These are phyloP conservation scores for Saccharum officinarum DNA, from an alignment of 176 grass and related monocot genomes.

Conservation along the genomic window DNA sequence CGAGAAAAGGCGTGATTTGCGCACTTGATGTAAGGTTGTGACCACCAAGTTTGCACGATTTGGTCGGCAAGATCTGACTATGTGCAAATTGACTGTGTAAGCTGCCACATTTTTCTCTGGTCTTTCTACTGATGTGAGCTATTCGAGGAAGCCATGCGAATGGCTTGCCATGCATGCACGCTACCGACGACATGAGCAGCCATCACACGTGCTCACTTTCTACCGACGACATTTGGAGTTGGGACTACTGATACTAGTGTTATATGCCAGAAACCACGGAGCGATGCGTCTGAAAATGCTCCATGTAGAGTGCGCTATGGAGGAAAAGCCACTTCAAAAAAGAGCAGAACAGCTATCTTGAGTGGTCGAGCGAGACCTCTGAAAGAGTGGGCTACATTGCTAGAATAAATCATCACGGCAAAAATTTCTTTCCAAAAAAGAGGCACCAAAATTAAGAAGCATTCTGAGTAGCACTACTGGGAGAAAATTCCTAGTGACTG, in stretches of 20 bases:
- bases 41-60: background rate
- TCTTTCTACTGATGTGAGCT: background rate
- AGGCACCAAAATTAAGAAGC: background rate
- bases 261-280: no score
- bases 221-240: background rate
- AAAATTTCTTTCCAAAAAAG: no score
- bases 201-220: background rate
- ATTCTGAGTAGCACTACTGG: background rate
- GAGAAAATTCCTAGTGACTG: no score
- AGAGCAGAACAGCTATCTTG: background rate
- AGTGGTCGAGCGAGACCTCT: background rate
- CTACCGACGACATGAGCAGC: background rate
- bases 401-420: background rate
- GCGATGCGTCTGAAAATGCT: background rate
- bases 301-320: no score
- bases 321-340: background rate
- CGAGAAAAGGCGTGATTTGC: background rate
- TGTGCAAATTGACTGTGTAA: background rate
- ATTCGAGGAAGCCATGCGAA: background rate
- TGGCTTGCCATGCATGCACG: background rate
- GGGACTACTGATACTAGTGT: background rate
- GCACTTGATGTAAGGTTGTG: background rate
- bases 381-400: background rate
- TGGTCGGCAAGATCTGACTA: conserved; percentile 18
- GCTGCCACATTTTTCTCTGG: background rate